Evolutionary conservation across 2,329 filamentous ascomycete genomes (phyloP), one percentile per base, ranked within the genome.

Genomic region (Trichoderma oligosporum): DNA sequence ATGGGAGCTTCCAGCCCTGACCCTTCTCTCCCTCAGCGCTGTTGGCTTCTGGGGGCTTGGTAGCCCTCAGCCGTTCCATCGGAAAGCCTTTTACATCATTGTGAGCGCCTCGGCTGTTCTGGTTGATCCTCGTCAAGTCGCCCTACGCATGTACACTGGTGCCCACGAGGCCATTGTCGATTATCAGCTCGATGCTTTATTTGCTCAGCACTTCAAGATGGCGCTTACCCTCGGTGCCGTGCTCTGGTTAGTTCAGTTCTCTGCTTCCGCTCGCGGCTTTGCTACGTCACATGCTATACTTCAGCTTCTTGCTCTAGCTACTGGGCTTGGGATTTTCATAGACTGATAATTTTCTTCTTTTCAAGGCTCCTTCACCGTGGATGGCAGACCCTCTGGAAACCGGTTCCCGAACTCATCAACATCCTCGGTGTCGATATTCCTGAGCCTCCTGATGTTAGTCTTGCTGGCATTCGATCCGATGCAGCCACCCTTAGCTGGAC

Each of bases 381-480:
- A 61, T 91, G 88, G 76, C 89, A 92, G 70, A 94, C 95, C 35
- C 80, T 97, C 54, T 87, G 89, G 74, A 96, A 93, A 66, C 91
- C 93, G 22, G 91, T 96, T 57, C 89, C 93, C 57, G 86, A 96
- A 62, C 83, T 99, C 46, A 92, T 97, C 66, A 86, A 86, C 65
- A 89, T 97, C 48, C 84, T 99, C 46, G 92, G 93, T 59, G 86
- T 97, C 70, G 94, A 99, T 69, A 93, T 99, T 51, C 94, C 94
- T 60, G 87, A 91, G 61, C 82, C 90, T 22, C 94, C 94, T 52
- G 86, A 92, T 69, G 88, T 97, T 38, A 96, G 91, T 52, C 83
- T 99, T 31, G 91, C 93, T 56, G 91, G 89, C 61, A 94, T 99
- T 65, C 89, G 88, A 64, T 82, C 89, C 25, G 89, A 95, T 70